phyloP scores from a whole-genome alignment of 768 basidiomycete genomes.

The Naganishia kalamii region DNA sequence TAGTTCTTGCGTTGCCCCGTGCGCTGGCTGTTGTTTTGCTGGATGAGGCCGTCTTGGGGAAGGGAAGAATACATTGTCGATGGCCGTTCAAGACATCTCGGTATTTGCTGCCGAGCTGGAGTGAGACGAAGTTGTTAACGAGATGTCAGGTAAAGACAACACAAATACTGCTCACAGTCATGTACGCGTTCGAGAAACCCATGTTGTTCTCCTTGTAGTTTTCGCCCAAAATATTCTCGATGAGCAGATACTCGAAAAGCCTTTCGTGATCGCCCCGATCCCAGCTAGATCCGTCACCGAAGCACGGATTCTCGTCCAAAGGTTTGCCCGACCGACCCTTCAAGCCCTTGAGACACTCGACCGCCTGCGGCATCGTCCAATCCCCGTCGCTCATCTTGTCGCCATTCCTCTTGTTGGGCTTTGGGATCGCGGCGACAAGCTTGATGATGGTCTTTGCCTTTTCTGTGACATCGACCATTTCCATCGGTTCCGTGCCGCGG shows the following conservation, averaged over 20 bases:
- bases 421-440: constrained; percentile 54
- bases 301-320: constrained; percentile 51
- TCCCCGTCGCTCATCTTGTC: constrained; percentile 46
- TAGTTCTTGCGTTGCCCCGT: constrained; percentile 28
- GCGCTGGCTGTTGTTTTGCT: constrained; percentile 16
- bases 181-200: constrained; percentile 48
- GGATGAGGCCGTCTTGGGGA: constrained; percentile 13
- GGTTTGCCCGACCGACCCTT: constrained; percentile 50
- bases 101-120: constrained; percentile 19
- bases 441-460: constrained; percentile 56
- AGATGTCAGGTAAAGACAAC: no score
- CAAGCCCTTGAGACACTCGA: constrained; percentile 62
- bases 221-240: constrained; percentile 54
- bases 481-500: constrained; percentile 48
- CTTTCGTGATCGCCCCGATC: constrained; percentile 59
- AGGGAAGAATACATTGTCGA: constrained; percentile 21
- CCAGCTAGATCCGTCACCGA: constrained; percentile 54
- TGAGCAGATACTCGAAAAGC: constrained; percentile 57
- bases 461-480: constrained; percentile 57
- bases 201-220: constrained; percentile 50
- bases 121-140: not conserved
- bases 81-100: constrained; percentile 28
- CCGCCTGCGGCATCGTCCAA: constrained; percentile 59
- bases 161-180: constrained; percentile 35
- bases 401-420: constrained; percentile 23